Evolutionary conservation across 2,329 filamentous ascomycete species (phyloP).

Genomic region (Coleophoma eucalyptorum): DNA sequence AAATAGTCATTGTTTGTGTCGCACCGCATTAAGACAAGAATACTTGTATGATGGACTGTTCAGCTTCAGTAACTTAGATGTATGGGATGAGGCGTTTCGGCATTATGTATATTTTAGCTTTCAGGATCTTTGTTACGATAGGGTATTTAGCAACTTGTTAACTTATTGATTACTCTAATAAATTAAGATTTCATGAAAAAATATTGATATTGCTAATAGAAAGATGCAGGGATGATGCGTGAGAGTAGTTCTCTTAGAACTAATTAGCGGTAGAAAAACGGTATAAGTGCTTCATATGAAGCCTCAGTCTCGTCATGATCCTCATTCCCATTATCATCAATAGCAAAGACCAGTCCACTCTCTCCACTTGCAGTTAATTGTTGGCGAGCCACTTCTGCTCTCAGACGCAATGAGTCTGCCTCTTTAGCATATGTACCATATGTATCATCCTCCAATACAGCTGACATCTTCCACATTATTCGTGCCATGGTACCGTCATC

Average conservation of each 20-base stretch:
- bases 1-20: no score
- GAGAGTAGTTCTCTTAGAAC: neutral
- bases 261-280: conserved; percentile 13
- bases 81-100: no score
- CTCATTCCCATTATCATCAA: conserved; percentile 24
- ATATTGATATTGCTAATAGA: no score
- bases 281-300: conserved; percentile 14
- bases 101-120: no score
- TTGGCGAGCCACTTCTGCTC: conserved; percentile 13
- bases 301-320: conserved; percentile 12
- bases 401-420: conserved; percentile 7
- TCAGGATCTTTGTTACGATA: no score
- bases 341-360: conserved; percentile 25
- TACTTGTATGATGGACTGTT: no score
- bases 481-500: conserved; percentile 17
- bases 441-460: conserved; percentile 14
- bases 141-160: no score
- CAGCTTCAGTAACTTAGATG: no score
- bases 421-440: conserved; percentile 8
- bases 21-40: no score
- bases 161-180: no score
- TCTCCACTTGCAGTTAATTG: conserved; percentile 21
- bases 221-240: neutral
- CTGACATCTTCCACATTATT: conserved; percentile 16
- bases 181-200: no score